Percentiles rank a stretch among this genome's conserved stretches.
Conservation (phyloP, 805 yeast genomes). For the Isabelozyma gotoi region DNA sequence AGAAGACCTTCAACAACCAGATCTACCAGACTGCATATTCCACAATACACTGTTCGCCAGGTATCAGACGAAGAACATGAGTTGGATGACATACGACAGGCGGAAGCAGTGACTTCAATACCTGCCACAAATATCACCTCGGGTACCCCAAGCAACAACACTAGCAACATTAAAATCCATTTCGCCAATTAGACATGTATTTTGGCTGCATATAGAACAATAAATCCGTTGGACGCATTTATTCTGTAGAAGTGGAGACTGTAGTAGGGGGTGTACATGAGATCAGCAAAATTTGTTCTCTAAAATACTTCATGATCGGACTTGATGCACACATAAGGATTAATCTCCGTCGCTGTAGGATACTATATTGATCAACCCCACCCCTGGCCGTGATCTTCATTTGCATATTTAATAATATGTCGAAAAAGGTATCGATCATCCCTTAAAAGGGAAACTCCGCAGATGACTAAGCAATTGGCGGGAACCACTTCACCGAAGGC, state of each 20-base stretch:
- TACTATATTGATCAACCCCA: no score
- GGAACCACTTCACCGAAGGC: no score
- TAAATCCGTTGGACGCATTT: background rate
- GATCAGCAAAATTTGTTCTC: background rate
- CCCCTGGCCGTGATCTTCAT: no score
- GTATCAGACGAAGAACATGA: conserved; percentile 2
- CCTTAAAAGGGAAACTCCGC: no score
- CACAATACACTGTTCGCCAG: background rate
- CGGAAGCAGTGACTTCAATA: background rate
- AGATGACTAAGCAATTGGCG: no score
- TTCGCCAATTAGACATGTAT: background rate
- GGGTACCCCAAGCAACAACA: background rate
- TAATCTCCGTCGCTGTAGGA: no score
- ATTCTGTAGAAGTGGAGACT: background rate
- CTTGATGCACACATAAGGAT: no score
- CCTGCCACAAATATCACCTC: background rate
- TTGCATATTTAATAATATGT: no score
- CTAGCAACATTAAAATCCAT: background rate
- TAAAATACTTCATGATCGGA: background rate
- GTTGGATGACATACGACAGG: background rate
- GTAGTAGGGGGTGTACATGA: background rate
- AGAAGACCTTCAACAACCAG: background rate
- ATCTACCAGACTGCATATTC: background rate
- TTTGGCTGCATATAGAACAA: background rate
- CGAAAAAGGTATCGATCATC: no score